Evolutionary conservation across 352 stramenopile genomes (phyloP).

Genomic region (Globisporangium irregulare): DNA sequence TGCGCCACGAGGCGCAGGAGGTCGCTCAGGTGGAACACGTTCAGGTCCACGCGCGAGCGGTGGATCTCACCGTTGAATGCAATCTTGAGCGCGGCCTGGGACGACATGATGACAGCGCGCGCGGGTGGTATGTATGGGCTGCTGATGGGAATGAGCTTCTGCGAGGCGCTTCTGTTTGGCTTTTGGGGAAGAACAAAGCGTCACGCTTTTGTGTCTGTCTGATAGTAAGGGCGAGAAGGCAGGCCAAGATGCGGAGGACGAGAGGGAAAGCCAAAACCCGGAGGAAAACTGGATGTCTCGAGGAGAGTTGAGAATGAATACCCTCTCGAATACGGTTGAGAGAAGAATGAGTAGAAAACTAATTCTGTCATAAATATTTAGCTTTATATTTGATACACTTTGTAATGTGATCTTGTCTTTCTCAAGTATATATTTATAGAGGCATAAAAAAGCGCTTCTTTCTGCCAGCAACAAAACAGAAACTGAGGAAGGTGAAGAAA

Average conservation of each 20-base stretch:
- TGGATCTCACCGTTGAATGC: constrained; percentile 76
- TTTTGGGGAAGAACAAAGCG: background rate
- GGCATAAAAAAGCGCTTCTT: background rate
- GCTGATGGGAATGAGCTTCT: background rate
- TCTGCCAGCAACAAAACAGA: background rate
- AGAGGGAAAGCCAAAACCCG: constrained; percentile 4
- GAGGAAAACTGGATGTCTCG: background rate
- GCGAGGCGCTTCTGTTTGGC: constrained; percentile 3
- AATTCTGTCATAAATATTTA: background rate
- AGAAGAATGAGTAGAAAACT: background rate
- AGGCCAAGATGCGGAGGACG: background rate
- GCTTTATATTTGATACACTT: background rate
- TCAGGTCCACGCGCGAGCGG: constrained; percentile 64
- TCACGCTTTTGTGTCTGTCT: background rate
- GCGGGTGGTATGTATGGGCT: background rate
- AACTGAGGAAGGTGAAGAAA: background rate
- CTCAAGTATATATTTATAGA: background rate
- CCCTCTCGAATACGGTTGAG: background rate
- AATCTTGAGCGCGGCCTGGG: constrained; percentile 67
- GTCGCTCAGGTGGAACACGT: constrained; percentile 40
- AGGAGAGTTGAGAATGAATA: background rate
- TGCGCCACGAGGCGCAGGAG: constrained; percentile 51
- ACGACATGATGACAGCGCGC: constrained; percentile 19
- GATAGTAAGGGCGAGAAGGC: background rate
- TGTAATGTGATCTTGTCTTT: background rate